Base-by-base conservation (phyloP, 2,329 filamentous ascomycete species). In the Fusarium mexicanum region DNA sequence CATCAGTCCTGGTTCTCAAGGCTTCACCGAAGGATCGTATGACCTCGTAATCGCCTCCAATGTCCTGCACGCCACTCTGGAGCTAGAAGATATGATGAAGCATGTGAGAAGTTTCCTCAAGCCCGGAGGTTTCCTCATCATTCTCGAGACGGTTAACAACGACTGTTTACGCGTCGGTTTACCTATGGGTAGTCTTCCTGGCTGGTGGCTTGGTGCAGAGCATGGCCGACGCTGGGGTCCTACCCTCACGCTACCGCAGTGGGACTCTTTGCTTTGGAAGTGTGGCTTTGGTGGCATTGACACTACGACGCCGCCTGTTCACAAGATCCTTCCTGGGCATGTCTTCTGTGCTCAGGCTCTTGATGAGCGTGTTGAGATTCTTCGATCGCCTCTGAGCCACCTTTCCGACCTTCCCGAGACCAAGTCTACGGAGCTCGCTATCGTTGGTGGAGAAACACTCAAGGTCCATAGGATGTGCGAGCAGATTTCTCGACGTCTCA, bases 181-280 rank as follows among this genome's bases (percentile, higher is more conserved):
- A 11, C 59, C 59, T 20, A 63, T 67, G 59, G 64, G 64, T 3
- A 4, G 37, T 40, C 59, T 67, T 26, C 64, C 64, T 29, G 64
- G 64, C 0, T 67, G 64, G 64, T 67, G 64, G 64, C 47, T 63
- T 1, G 59, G 48, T 17, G 64, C 8, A 2, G 40, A 63, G 6
- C 7, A 44, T 17, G 64, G 64, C 1, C 22, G 64, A 38, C 44
- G 43, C 0, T 40, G 55, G 29, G 58, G 59, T 9, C 64, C 64
- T 17, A 58, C 43, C 3, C 35, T 63, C 3, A 41, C 24, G 0
- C 38, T 57, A 1, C 24, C 38, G 26, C 26, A 40, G 20, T 57
- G 54, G 54, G 40, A 57, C 6, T 41, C 37, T 20, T 20, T 57
- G 37, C 37, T 57, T 11, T 26, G 48, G 26, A 31, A 57, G 22